These are phyloP conservation scores for Cryptosporidium viatorum DNA, from an alignment of 169 alveolate genomes.

Conservation along the genomic window DNA sequence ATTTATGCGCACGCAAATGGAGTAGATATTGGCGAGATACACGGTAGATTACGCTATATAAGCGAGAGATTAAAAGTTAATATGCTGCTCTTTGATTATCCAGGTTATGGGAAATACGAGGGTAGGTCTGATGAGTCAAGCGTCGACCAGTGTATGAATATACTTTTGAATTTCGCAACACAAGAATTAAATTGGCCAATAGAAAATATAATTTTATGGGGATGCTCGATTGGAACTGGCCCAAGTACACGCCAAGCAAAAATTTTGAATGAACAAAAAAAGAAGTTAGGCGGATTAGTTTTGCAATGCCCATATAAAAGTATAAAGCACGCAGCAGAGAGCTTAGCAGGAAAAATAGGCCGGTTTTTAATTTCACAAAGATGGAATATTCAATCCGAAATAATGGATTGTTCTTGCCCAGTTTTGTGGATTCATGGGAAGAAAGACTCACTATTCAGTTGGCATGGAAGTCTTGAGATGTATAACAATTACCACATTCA, in stretches of 20 bases:
- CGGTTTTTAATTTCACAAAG: conserved; percentile 72
- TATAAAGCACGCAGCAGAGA: conserved; percentile 80
- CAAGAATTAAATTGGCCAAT: conserved; percentile 78
- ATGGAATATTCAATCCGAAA: conserved; percentile 80
- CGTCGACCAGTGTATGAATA: conserved; percentile 77
- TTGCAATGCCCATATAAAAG: conserved; percentile 81
- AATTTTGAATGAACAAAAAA: conserved; percentile 33
- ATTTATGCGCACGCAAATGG: conserved; percentile 83
- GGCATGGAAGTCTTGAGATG: conserved; percentile 77
- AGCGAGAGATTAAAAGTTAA: conserved; percentile 71
- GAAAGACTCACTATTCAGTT: conserved; percentile 73
- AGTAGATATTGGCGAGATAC: conserved; percentile 79
- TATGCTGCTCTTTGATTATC: conserved; percentile 79
- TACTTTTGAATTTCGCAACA: conserved; percentile 70
- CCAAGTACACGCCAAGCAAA: conserved; percentile 82
- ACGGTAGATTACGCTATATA: conserved; percentile 57
- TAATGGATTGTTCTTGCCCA: conserved; percentile 78
- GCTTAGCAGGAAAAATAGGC: conserved; percentile 79
- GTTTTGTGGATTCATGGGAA: conserved; percentile 81
- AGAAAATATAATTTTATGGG: conserved; percentile 78
- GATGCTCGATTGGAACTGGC: conserved; percentile 82
- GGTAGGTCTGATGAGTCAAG: conserved; percentile 80
- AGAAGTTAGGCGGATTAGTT: conserved; percentile 76
- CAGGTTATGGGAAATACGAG: conserved; percentile 76
- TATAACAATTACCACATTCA: conserved; percentile 65